Conservation (phyloP, 2,329 filamentous ascomycete species). For the Colletotrichum godetiae region DNA sequence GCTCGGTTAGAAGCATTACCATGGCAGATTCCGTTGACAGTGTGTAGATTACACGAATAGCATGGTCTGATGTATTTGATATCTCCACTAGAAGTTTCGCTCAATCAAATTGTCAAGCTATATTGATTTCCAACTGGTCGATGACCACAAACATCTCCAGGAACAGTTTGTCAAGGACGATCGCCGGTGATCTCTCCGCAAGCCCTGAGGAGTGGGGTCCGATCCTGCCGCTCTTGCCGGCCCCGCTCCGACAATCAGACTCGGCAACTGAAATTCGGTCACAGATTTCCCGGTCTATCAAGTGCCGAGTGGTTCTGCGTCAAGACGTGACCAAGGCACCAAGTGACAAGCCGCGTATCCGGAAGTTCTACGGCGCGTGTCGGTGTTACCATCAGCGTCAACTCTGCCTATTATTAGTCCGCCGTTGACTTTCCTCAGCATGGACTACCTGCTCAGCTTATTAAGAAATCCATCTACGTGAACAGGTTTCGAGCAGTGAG, state of each 20-base stretch:
- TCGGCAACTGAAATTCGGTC: not conserved
- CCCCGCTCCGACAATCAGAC: not conserved
- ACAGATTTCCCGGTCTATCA: not conserved
- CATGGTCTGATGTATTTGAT: not conserved
- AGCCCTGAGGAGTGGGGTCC: not conserved
- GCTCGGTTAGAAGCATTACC: not conserved
- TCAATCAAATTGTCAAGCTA: not conserved
- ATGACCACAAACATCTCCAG: not conserved
- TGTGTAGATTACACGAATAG: not conserved
- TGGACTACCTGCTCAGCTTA: too few relatives aligned
- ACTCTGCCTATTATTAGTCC: too few relatives aligned
- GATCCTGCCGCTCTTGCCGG: not conserved
- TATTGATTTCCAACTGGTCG: not conserved
- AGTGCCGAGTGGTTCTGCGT: not conserved
- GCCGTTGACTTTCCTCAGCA: too few relatives aligned
- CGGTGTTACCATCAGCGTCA: too few relatives aligned
- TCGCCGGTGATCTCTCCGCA: not conserved
- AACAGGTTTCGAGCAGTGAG: too few relatives aligned
- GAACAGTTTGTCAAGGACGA: not conserved
- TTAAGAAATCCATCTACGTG: too few relatives aligned
- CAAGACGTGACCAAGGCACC: not conserved
- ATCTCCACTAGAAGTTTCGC: not conserved
- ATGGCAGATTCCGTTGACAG: not conserved
- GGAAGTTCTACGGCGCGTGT: too few relatives aligned
- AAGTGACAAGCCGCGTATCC: too few relatives aligned